phyloP scores from a whole-genome alignment of 75 land plant species.

The Pseudotsuga menziesii region DNA sequence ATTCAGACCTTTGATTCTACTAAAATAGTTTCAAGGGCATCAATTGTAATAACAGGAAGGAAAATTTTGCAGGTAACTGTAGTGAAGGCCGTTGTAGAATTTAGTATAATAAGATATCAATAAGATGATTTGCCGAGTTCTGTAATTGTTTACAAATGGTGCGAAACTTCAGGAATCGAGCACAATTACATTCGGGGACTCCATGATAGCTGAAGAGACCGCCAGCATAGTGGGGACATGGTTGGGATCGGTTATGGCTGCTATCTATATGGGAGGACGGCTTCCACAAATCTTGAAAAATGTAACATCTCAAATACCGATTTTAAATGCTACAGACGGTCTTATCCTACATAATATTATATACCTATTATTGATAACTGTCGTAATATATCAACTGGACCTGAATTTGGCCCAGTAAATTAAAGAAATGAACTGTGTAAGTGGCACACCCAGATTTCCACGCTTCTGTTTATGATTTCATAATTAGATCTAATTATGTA shows the following conservation, averaged over 20 bases:
- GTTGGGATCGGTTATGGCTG: conserved; percentile 76
- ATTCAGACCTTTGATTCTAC: background rate
- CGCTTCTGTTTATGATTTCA: too few relatives aligned
- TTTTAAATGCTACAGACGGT: too few relatives aligned
- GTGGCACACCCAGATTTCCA: too few relatives aligned
- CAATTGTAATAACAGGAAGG: conserved; percentile 26
- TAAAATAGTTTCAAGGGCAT: background rate
- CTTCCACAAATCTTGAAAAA: conserved; percentile 71
- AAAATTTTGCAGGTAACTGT: conserved; percentile 34
- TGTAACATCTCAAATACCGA: conserved; percentile 18
- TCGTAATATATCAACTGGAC: too few relatives aligned
- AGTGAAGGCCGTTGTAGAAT: too few relatives aligned
- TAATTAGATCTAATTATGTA: background rate
- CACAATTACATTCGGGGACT: background rate
- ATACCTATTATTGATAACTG: too few relatives aligned
- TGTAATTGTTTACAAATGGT: background rate
- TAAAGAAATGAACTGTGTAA: too few relatives aligned
- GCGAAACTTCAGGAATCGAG: background rate
- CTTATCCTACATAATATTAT: too few relatives aligned
- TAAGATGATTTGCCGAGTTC: background rate
- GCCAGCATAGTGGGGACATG: conserved; percentile 25
- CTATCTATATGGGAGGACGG: conserved; percentile 79
- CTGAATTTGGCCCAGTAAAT: too few relatives aligned
- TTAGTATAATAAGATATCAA: background rate
- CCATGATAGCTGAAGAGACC: conserved; percentile 5